Evolutionary conservation across 2,329 filamentous ascomycete genomes (phyloP).

Genomic region (Onygenales sp.): DNA sequence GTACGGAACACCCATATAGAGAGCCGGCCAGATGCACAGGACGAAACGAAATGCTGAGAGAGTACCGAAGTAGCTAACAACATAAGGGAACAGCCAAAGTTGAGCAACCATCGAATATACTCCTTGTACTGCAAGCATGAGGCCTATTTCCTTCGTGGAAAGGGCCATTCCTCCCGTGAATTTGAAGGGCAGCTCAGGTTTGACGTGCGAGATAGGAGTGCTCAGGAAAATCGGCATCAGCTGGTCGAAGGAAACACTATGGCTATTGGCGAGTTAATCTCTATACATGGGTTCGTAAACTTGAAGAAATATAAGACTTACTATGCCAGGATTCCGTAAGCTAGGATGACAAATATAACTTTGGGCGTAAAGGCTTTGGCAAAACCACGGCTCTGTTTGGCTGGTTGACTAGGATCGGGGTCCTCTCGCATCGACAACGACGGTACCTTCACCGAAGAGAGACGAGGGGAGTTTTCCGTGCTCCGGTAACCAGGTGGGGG

Average conservation of each 20-base stretch:
- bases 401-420: constrained; percentile 20
- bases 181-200: constrained; percentile 65
- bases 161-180: constrained; percentile 83
- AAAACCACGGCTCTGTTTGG: constrained; percentile 32
- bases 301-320: constrained; percentile 44
- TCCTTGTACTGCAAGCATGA: constrained; percentile 82
- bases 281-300: constrained; percentile 49
- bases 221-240: constrained; percentile 87
- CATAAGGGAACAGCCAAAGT: constrained; percentile 69
- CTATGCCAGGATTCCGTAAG: constrained; percentile 90
- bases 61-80: constrained; percentile 66
- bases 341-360: constrained; percentile 77
- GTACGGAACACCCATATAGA: constrained; percentile 85
- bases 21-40: constrained; percentile 70
- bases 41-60: constrained; percentile 74
- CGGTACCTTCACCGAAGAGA: constrained; percentile 19
- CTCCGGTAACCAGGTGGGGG: constrained; percentile 59
- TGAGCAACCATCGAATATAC: constrained; percentile 82
- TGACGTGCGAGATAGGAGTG: constrained; percentile 45
- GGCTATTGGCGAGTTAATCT: constrained; percentile 44
- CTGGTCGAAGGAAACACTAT: constrained; percentile 95
- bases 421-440: constrained; percentile 3
- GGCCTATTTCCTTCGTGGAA: constrained; percentile 71
- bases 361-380: constrained; percentile 69
- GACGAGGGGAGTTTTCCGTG: constrained; percentile 44